Percentiles rank a stretch among this genome's conserved stretches.
Conservation (phyloP, 257 asterid species). For the Lantana camara region DNA sequence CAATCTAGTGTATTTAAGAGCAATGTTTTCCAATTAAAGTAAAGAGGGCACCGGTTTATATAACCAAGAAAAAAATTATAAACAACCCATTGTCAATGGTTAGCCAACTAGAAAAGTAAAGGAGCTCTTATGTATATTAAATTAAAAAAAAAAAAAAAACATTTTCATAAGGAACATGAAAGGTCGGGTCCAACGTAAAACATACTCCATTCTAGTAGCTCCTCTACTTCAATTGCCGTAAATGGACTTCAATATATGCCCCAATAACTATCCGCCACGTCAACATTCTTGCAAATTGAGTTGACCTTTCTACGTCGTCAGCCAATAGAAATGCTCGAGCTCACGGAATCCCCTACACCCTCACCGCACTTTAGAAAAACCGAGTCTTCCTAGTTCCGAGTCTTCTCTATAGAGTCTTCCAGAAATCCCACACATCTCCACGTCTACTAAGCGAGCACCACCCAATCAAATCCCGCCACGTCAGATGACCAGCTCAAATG, state of each 20-base stretch:
- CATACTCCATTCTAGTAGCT: background rate
- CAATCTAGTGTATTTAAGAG: no score
- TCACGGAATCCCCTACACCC: background rate
- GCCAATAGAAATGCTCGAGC: background rate
- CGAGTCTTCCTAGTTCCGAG: constrained; percentile 45
- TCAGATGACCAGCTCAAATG: background rate
- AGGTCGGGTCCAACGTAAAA: background rate
- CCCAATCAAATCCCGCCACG: constrained; percentile 56
- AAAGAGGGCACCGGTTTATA: no score
- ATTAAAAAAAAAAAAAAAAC: no score
- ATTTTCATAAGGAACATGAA: no score
- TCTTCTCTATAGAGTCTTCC: constrained; percentile 35
- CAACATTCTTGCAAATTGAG: background rate
- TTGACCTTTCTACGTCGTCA: background rate
- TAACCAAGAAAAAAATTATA: no score
- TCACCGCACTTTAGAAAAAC: background rate
- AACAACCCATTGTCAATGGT: no score
- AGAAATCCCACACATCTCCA: constrained; percentile 48
- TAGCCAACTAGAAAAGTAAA: no score
- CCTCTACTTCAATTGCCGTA: background rate
- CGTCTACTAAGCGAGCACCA: constrained; percentile 33
- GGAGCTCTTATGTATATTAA: no score
- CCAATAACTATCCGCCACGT: background rate
- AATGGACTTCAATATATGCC: background rate
- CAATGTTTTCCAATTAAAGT: no score